phyloP scores from a whole-genome alignment of 2,329 filamentous ascomycete genomes.

The Cladosporium austrohemisphaericum region DNA sequence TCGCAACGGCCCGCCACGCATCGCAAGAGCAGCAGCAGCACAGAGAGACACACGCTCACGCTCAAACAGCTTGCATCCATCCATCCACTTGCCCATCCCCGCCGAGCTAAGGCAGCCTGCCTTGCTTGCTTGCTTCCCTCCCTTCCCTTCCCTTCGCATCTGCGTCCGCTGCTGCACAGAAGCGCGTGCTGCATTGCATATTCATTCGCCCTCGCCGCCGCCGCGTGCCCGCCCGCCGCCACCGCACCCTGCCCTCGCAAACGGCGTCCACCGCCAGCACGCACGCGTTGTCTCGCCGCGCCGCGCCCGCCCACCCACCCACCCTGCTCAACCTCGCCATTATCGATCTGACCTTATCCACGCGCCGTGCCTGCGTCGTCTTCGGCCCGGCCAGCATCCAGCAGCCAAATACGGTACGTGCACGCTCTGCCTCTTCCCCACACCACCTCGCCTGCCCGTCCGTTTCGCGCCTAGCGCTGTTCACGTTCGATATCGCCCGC shows the following conservation, averaged over 20 bases:
- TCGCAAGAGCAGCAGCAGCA: conserved; percentile 2
- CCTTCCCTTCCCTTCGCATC: neutral
- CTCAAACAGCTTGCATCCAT: neutral
- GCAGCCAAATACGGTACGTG: conserved; percentile 15
- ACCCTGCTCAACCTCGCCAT: neutral
- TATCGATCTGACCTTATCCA: neutral
- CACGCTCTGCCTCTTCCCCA: conserved; percentile 7
- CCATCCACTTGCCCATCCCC: neutral
- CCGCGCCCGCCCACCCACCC: neutral
- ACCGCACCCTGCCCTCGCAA: conserved; percentile 1
- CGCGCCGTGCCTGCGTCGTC: neutral
- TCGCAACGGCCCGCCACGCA: conserved; percentile 15
- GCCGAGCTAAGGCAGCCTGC: conserved; percentile 12
- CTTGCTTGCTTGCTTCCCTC: conserved; percentile 7
- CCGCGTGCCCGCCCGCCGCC: conserved; percentile 11
- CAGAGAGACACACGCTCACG: neutral
- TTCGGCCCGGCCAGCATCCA: conserved; percentile 4
- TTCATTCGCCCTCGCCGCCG: neutral
- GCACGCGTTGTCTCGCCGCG: neutral
- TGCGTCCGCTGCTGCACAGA: conserved; percentile 11
- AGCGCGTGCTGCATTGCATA: conserved; percentile 14
- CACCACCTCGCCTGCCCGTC: conserved; percentile 13
- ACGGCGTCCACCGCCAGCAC: conserved; percentile 5
- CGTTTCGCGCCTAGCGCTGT: conserved; percentile 15
- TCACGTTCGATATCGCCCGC: conserved; percentile 5